phyloP scores from a whole-genome alignment of 768 basidiomycete species.

The Crepidotus variabilis region DNA sequence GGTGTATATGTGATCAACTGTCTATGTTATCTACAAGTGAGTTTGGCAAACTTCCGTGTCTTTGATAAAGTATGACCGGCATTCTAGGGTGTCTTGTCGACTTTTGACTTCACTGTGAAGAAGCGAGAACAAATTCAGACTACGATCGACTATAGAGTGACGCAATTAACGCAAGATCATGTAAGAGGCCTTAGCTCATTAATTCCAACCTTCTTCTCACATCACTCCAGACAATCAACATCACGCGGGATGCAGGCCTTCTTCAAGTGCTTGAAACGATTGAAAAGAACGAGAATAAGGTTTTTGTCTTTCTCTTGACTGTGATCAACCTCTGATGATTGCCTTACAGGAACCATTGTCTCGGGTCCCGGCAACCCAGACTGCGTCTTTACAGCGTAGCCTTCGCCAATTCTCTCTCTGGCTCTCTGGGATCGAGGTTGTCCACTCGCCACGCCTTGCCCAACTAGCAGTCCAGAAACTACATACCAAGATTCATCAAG shows the following conservation, averaged over 20 bases:
- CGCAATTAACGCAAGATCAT: slow-evolving; percentile 74
- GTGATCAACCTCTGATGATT: too few relatives aligned
- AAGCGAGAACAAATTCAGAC: slow-evolving; percentile 57
- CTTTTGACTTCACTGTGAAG: slow-evolving; percentile 62
- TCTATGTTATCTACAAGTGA: slow-evolving; percentile 74
- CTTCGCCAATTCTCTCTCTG: slow-evolving; percentile 76
- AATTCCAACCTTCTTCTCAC: background rate
- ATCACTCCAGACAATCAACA: slow-evolving; percentile 37
- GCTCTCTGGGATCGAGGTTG: slow-evolving; percentile 79
- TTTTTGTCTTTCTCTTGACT: slow-evolving; percentile 14
- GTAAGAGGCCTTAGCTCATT: slow-evolving; percentile 46
- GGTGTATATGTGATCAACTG: slow-evolving; percentile 86
- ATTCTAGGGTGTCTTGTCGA: slow-evolving; percentile 56
- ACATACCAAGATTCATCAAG: slow-evolving; percentile 69
- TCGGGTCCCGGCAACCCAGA: slow-evolving; percentile 61
- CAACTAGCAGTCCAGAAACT: slow-evolving; percentile 67
- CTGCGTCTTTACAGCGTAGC: slow-evolving; percentile 56
- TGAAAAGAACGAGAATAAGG: slow-evolving; percentile 33
- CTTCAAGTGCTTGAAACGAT: slow-evolving; percentile 41
- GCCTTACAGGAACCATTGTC: slow-evolving; percentile 63
- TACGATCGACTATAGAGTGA: slow-evolving; percentile 59
- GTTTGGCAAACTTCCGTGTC: slow-evolving; percentile 15
- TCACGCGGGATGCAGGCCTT: slow-evolving; percentile 55
- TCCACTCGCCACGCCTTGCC: slow-evolving; percentile 76
- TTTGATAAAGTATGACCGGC: background rate